A percentile compares a stretch with the other conserved stretches of the same genome.
phyloP scores from a whole-genome alignment of 257 asterid species.

The Nicotiana noctiflora region DNA sequence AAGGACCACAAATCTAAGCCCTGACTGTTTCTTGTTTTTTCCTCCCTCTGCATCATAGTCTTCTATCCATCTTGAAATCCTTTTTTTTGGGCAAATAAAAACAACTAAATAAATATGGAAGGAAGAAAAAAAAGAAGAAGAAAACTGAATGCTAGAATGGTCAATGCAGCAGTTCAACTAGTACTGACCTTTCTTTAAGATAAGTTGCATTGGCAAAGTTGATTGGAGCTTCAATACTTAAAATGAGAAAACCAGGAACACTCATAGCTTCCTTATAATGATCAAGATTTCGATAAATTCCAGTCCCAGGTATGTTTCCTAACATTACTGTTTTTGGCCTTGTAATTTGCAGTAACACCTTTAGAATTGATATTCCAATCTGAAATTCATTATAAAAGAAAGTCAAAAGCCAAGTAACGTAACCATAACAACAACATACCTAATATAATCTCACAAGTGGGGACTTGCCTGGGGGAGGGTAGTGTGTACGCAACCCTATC shows the following conservation, averaged over 20 bases:
- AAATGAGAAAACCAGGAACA: slow-evolving; percentile 59
- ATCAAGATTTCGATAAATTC: slow-evolving; percentile 60
- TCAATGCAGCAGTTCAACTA: background rate
- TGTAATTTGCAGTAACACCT: slow-evolving; percentile 61
- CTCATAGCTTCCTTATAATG: slow-evolving; percentile 61
- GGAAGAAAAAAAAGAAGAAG: background rate
- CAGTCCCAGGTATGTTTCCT: slow-evolving; percentile 71
- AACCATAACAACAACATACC: too few relatives aligned
- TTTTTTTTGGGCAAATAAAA: slow-evolving; percentile 4
- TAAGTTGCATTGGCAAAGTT: slow-evolving; percentile 80
- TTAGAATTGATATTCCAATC: slow-evolving; percentile 76
- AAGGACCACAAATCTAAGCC: slow-evolving; percentile 53
- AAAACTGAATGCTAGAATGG: background rate
- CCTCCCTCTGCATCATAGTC: slow-evolving; percentile 44
- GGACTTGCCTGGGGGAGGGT: too few relatives aligned
- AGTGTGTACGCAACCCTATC: too few relatives aligned
- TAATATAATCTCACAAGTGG: too few relatives aligned
- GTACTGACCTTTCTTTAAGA: slow-evolving; percentile 67
- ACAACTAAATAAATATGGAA: background rate
- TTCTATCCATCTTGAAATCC: slow-evolving; percentile 79
- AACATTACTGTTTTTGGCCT: slow-evolving; percentile 74
- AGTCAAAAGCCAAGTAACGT: background rate
- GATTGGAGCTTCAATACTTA: slow-evolving; percentile 74
- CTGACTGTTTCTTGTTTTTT: slow-evolving; percentile 24
- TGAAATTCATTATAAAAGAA: slow-evolving; percentile 10